Base-by-base conservation (phyloP, 805 yeast genomes). In the Saccharomycopsis fodiens region DNA sequence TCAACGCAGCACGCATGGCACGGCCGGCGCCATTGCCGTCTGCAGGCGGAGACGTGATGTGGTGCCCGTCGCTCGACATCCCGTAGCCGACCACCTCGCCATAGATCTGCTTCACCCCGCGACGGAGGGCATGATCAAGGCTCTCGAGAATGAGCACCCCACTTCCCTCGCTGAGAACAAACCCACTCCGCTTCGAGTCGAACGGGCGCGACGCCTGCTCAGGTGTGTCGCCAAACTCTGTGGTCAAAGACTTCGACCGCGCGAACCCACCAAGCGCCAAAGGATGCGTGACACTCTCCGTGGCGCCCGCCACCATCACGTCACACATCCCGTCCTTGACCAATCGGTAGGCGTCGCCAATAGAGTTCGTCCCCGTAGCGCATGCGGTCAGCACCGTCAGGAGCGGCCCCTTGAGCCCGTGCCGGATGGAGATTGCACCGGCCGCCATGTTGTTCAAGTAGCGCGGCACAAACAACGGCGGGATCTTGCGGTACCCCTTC, bases 371-470 rank as follows among this genome's bases (percentile, higher is more conserved):
- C 0, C 99, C 99, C 0, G 98, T 88, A 3, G 99, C 95, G 67
- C 99, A 93, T 1, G 98, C 98, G 0, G 97, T 88, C 1, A 95
- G 76, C 0, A 79, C 93, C 0, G 95, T 69, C 58, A 89, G 96
- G 36, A 85, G 76, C 1, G 96, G 95, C 0, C 98, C 99, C 55
- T 74, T 68, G 34, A 88, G 66, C 1, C 84, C 83, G 55, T 79
- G 76, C 52, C 76, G 72, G 46, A 93, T 89, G 4, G 96, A 82
- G 4, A 93, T 76, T 50, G 87, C 79, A 2, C 97, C 97, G 0
- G 89, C 87, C 0, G 96, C 96, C 97, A 93, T 93, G 59, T 93
- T 93, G 32, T 85, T 75, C 34, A 93, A 68, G 40, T 91, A 63
- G 53, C 75, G 78, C 0, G 98, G 97, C 4, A 93, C 79, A 60